A percentile compares a stretch with the other conserved stretches of the same genome.
phyloP scores from a whole-genome alignment of 2,329 filamentous ascomycete species.

The Stachybotrys elegans region DNA sequence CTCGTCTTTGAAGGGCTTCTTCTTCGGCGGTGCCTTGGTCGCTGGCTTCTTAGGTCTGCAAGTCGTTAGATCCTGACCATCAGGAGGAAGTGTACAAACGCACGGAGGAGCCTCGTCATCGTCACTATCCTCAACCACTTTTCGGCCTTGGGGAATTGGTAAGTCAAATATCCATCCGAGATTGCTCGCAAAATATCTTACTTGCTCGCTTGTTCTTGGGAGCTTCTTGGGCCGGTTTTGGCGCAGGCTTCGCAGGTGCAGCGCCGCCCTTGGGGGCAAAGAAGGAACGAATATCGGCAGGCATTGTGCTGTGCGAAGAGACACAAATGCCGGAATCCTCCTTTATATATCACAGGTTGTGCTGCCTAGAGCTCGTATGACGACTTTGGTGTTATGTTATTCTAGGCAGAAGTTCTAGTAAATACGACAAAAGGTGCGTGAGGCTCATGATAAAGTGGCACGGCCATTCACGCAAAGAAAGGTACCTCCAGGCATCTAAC shows the following conservation, averaged over 20 bases:
- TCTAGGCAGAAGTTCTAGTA: too few relatives aligned
- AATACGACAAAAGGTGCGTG: too few relatives aligned
- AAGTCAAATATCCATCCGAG: slow-evolving; percentile 13
- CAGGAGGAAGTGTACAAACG: too few relatives aligned
- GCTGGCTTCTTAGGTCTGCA: slow-evolving; percentile 47
- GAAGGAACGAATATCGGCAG: slow-evolving; percentile 83
- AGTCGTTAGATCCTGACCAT: slow-evolving; percentile 9
- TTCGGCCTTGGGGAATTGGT: slow-evolving; percentile 46
- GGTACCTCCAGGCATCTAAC: too few relatives aligned
- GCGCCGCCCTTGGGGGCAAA: slow-evolving; percentile 72
- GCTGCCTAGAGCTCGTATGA: too few relatives aligned
- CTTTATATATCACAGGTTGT: too few relatives aligned
- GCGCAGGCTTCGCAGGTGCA: slow-evolving; percentile 42
- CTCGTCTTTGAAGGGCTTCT: slow-evolving; percentile 49
- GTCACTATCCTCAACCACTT: slow-evolving; percentile 75
- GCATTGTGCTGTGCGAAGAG: slow-evolving; percentile 47
- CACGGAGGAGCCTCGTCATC: slow-evolving; percentile 55
- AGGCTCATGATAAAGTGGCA: too few relatives aligned
- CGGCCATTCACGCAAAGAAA: too few relatives aligned
- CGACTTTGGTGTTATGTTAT: too few relatives aligned
- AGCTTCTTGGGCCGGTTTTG: slow-evolving; percentile 41
- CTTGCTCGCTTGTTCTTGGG: slow-evolving; percentile 40
- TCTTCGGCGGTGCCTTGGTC: slow-evolving; percentile 42
- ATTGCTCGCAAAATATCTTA: slow-evolving; percentile 21
- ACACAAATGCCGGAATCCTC: too few relatives aligned